Base-by-base conservation (phyloP, 2,329 filamentous ascomycete genomes). In the Camillea tinctor region DNA sequence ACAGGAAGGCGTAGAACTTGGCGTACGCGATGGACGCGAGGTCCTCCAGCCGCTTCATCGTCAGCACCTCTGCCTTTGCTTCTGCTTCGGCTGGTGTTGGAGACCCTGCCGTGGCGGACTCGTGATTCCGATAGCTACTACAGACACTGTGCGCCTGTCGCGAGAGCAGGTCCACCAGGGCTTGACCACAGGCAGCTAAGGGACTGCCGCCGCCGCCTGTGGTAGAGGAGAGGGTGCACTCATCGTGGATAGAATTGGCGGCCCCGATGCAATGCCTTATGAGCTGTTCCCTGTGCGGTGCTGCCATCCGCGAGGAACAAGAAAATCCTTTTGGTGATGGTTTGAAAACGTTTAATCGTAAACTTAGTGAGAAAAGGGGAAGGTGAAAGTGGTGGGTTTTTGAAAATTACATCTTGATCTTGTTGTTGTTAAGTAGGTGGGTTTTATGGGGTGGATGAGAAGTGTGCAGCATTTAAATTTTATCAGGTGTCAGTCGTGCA, bases 1-100 rank as follows among this genome's bases (percentile, higher is more conserved):
- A 93, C 1, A 86, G 82, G 62, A 85, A 92, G 3, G 88, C 82
- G 67, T 93, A 89, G 62, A 94, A 84, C 64, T 87, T 89, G 50
- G 84, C 78, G 58, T 87, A 86, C 0, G 88, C 84, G 15, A 90
- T 74, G 7, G 79, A 77, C 4, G 86, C 74, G 17, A 89, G 73
- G 59, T 89, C 84, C 40, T 83, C 74, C n/a, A 86, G 72, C 52
- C 85, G 76, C 59, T 71, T 76, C 44, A 68, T 61, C 2, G 80
- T 60, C 0, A 80, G 71, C 2, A 58, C 36, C 36, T 56, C 59
- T 21, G 50, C 8, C 20, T 48, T 53, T 23, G 56, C 22, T 17
- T 50, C 23, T 9, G 15, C 15, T 7, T 44, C 9, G 49, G 13
- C 19, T 7, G 44, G 2, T 13, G 4, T 21, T 15, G 19, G 20